These are phyloP conservation scores for Nepenthes alata DNA, from an alignment of 179 eudicot species.

Conservation along the genomic window DNA sequence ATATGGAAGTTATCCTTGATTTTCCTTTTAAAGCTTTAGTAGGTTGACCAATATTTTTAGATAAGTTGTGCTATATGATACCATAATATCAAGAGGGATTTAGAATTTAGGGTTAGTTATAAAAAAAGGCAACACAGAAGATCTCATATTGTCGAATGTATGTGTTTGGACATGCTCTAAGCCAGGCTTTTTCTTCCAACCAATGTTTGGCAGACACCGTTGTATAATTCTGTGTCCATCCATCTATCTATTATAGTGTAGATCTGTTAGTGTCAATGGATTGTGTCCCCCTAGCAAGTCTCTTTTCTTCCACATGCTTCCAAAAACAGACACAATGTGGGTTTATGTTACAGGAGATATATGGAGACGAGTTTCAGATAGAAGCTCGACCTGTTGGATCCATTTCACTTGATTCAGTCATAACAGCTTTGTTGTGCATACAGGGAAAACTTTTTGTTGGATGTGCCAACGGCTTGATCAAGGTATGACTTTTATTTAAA, in stretches of 20 bases:
- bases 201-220: not conserved
- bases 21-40: too few species aligned
- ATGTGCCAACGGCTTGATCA: conserved; percentile 48
- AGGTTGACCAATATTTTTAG: too few species aligned
- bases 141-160: not conserved
- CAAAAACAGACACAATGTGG: not conserved
- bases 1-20: too few species aligned
- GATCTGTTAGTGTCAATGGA: too few species aligned
- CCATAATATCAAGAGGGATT: too few species aligned
- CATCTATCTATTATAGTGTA: too few species aligned
- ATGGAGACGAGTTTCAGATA: conserved; percentile 27
- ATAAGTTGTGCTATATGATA: too few species aligned
- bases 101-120: too few species aligned
- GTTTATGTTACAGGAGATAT: conserved; percentile 33
- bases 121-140: too few species aligned
- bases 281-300: too few species aligned
- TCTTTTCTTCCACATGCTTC: too few species aligned
- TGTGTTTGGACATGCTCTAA: not conserved
- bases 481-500: conserved; percentile 28
- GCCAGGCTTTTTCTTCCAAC: not conserved
- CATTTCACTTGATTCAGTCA: conserved; percentile 51
- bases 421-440: conserved; percentile 48
- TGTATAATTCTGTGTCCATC: not conserved
- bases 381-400: conserved; percentile 43
- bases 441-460: conserved; percentile 73